Percentiles rank a stretch among this genome's conserved stretches.
phyloP scores from a whole-genome alignment of 78 protist genomes.

The Isochrysis galbana region DNA sequence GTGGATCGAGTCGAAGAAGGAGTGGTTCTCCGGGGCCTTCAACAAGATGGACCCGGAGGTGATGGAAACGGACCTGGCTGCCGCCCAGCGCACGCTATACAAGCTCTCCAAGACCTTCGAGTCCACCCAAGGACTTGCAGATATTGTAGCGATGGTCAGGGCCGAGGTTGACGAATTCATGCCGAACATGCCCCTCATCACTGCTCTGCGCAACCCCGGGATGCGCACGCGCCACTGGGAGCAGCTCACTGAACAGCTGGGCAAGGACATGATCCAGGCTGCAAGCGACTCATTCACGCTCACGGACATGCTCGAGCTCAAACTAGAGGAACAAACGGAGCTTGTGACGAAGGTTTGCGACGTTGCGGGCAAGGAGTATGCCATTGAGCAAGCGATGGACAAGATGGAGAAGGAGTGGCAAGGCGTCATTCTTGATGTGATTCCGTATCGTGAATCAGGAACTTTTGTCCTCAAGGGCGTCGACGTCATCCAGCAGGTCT shows the following conservation, averaged over 20 bases:
- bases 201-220: conserved; percentile 79
- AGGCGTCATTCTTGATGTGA: conserved; percentile 33
- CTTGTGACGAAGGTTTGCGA: conserved; percentile 40
- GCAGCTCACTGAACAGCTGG: conserved; percentile 43
- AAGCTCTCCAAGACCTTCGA: not conserved
- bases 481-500: conserved; percentile 61
- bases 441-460: conserved; percentile 41
- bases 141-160: conserved; percentile 61
- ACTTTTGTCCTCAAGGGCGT: conserved; percentile 35
- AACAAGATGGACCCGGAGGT: conserved; percentile 50
- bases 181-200: conserved; percentile 76
- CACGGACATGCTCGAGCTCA: not conserved
- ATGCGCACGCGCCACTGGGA: conserved; percentile 87
- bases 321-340: conserved; percentile 21
- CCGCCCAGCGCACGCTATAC: not conserved
- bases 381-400: conserved; percentile 66
- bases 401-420: conserved; percentile 73
- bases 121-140: conserved; percentile 42
- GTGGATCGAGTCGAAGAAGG: conserved; percentile 58
- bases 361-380: conserved; percentile 70
- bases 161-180: conserved; percentile 65
- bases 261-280: conserved; percentile 44
- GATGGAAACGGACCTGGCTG: conserved; percentile 52
- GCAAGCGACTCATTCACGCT: not conserved
- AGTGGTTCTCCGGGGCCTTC: conserved; percentile 68